These are phyloP conservation scores for Pascua guehoae DNA, from an alignment of 1,284 basidiomycete genomes.

Conservation along the genomic window DNA sequence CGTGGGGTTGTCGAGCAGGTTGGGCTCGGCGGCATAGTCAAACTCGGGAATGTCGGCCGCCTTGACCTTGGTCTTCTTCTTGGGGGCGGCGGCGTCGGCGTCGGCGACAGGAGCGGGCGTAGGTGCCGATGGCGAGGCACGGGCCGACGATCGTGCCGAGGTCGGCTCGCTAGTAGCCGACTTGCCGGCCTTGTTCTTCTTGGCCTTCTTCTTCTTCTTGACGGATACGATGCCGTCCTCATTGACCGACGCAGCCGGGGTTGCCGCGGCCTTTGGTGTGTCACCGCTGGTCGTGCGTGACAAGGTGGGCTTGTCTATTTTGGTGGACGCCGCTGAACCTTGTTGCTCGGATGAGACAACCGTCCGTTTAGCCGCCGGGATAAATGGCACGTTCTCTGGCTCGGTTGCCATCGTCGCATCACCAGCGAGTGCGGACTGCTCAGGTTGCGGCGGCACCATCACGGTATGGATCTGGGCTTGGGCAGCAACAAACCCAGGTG, in stretches of 20 bases:
- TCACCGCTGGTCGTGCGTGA: background rate
- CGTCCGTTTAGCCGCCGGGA: slow-evolving; percentile 52
- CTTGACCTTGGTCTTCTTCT: slow-evolving; percentile 33
- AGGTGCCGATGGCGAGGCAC: background rate
- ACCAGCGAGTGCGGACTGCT: slow-evolving; percentile 4
- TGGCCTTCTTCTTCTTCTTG: slow-evolving; percentile 33
- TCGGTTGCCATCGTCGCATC: slow-evolving; percentile 3
- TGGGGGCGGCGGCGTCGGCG: slow-evolving; percentile 13
- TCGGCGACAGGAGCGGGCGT: background rate
- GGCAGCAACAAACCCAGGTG: slow-evolving; percentile 25
- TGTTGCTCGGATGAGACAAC: slow-evolving; percentile 33
- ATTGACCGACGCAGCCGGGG: slow-evolving; percentile 7
- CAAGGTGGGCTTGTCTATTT: background rate
- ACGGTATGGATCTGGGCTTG: slow-evolving; percentile 19
- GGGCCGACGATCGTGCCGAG: background rate
- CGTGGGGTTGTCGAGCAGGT: slow-evolving; percentile 63
- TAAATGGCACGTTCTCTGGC: slow-evolving; percentile 57
- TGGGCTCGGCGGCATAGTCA: slow-evolving; percentile 69
- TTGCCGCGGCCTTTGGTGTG: slow-evolving; percentile 5
- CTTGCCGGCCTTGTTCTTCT: slow-evolving; percentile 7
- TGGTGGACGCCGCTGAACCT: background rate
- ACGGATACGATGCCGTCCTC: slow-evolving; percentile 34
- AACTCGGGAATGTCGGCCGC: slow-evolving; percentile 56
- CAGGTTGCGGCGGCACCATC: slow-evolving; percentile 8
- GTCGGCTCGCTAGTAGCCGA: background rate